These are phyloP conservation scores for Centella asiatica DNA, from an alignment of 129 eudicot species.

Conservation along the genomic window DNA sequence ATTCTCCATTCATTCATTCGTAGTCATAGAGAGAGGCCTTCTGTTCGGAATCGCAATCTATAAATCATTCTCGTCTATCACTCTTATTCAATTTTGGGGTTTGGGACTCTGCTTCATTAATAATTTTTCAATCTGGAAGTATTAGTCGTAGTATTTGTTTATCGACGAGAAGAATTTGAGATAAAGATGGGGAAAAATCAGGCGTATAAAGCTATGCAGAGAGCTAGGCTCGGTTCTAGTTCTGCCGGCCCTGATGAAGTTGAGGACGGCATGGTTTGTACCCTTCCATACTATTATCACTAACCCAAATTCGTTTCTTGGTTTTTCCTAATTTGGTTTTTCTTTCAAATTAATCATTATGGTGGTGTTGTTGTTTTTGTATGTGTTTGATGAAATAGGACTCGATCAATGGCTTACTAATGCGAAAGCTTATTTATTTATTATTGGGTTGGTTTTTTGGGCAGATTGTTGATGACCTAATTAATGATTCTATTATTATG, in stretches of 20 bases:
- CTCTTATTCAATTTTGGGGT: too few relatives aligned
- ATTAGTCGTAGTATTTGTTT: too few relatives aligned
- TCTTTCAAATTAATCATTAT: not conserved
- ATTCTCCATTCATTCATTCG: too few relatives aligned
- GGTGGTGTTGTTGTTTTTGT: not conserved
- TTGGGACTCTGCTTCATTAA: too few relatives aligned
- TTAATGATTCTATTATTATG: too few relatives aligned
- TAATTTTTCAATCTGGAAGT: too few relatives aligned
- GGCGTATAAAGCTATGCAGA: conserved; percentile 97
- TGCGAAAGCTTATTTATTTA: not conserved
- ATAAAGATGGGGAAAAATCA: conserved; percentile 84
- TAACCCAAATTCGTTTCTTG: not conserved
- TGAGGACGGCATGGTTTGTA: conserved; percentile 98
- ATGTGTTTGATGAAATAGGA: not conserved
- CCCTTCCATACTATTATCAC: conserved; percentile 45
- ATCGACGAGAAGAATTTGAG: too few relatives aligned
- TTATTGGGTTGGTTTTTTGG: not conserved
- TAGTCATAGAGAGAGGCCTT: too few relatives aligned
- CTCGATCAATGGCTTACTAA: not conserved
- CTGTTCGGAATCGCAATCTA: too few relatives aligned
- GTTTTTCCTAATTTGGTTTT: not conserved
- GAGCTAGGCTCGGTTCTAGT: conserved; percentile 75
- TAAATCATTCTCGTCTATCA: too few relatives aligned
- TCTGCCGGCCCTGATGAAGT: conserved; percentile 75
- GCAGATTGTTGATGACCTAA: not conserved